phyloP scores from a whole-genome alignment of 1,284 basidiomycete genomes.

The Schizopora paradoxa region DNA sequence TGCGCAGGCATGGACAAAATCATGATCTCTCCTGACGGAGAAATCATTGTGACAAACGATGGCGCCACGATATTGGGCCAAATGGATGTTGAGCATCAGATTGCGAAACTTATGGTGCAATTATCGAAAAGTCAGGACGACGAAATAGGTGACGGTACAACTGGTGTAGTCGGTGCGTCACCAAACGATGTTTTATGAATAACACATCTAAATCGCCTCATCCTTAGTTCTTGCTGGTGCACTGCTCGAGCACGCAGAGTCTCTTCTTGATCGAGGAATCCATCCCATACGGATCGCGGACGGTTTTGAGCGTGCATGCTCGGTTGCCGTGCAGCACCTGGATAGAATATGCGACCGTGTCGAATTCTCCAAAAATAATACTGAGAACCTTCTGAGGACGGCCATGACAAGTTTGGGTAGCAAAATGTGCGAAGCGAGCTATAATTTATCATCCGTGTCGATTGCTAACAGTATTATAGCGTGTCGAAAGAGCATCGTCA shows the following conservation, averaged over 20 bases:
- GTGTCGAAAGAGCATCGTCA: constrained; percentile 95
- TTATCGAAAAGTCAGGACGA: constrained; percentile 97
- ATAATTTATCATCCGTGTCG: not conserved
- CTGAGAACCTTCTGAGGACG: constrained; percentile 86
- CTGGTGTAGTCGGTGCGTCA: constrained; percentile 91
- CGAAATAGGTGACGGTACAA: constrained; percentile 99
- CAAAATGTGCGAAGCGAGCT: constrained; percentile 75
- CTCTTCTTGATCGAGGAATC: constrained; percentile 93
- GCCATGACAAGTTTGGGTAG: constrained; percentile 95
- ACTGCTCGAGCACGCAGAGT: constrained; percentile 84
- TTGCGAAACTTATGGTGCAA: constrained; percentile 96
- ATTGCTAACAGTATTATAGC: constrained; percentile 36
- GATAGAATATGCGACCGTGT: constrained; percentile 91
- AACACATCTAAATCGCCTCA: constrained; percentile 6
- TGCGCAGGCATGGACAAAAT: constrained; percentile 93
- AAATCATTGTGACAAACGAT: constrained; percentile 99
- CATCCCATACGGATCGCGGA: constrained; percentile 58
- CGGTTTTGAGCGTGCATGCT: constrained; percentile 22
- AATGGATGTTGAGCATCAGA: constrained; percentile 99
- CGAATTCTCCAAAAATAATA: constrained; percentile 79
- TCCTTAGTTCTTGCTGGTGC: constrained; percentile 93
- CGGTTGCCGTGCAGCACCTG: constrained; percentile 64
- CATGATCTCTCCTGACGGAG: constrained; percentile 95
- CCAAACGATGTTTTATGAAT: not conserved
- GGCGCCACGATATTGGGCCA: constrained; percentile 93